Conservation (phyloP, 73 alveolate species). For the Paramecium primaurelia region DNA sequence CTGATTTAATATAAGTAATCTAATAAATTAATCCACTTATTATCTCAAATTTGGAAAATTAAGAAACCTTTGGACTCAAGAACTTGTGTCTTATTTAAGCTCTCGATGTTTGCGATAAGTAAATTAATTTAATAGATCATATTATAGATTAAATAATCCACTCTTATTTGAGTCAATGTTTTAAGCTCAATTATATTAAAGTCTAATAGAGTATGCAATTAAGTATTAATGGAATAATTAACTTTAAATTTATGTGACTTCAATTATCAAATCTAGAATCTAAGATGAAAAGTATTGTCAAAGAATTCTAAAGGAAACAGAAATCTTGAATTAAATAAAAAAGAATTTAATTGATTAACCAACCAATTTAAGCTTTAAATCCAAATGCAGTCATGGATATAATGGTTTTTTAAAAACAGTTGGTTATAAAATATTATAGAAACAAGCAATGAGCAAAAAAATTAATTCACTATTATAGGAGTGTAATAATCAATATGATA, state of each 20-base stretch:
- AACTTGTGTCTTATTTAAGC: not conserved
- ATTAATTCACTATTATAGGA: not conserved
- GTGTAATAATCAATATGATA: not conserved
- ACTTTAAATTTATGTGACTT: not conserved
- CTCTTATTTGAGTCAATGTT: not conserved
- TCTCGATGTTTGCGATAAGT: not conserved
- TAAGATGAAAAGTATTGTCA: not conserved
- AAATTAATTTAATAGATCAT: not conserved
- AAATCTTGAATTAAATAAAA: not conserved
- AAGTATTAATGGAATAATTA: conserved; percentile 16
- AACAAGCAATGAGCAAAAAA: not conserved
- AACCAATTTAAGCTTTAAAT: not conserved
- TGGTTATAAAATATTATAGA: not conserved
- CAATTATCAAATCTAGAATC: not conserved
- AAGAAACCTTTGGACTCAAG: not conserved
- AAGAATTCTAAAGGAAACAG: conserved; percentile 14
- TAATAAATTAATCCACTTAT: not conserved
- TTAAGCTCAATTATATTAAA: not conserved
- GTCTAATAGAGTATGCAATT: not conserved
- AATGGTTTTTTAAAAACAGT: not conserved
- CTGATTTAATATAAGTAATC: not conserved
- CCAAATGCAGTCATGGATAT: not conserved
- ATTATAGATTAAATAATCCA: conserved; percentile 2
- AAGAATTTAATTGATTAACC: not conserved
- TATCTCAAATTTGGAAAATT: not conserved